Evolutionary conservation across 2,329 filamentous ascomycete genomes (phyloP), one percentile per base, ranked within the genome.

Genomic region (Xylariaceae sp.): DNA sequence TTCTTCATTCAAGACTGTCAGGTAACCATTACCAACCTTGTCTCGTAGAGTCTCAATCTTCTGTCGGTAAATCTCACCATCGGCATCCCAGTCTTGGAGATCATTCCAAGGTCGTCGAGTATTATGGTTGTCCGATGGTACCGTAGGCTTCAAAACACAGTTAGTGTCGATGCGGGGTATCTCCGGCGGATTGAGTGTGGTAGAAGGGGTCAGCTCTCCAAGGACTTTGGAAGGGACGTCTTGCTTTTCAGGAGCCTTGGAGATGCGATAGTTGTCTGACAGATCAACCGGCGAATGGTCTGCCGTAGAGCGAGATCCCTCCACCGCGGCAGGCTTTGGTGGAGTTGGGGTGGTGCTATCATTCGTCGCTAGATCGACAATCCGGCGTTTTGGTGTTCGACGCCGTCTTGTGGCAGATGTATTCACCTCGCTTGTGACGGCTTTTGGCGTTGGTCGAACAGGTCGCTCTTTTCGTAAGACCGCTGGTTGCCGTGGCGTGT

Each of bases 21-120:
- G 77, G 77, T 95, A 98, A 29, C 83, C 86, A 57, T 83, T 88
- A 23, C 91, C 91, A 54, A 95, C 84, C 59, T 92, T 88, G 59
- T 85, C 85, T 50, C 90, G 85, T 43, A 96, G 70, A 3, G 86
- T 83, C 65, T 95, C 90, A 44, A 97, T 85, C 66, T 93, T 93
- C 64, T 87, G 87, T 46, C 86, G 82, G 66, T 95, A 97, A 6
- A 88, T 72, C 59, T 93, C 88, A 43, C 86, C 85, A 47, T 80
- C 79, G 35, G 80, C 70, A 48, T 82, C 81, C 78, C 83, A 88
- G 47, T 85, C 76, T 37, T 74, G 69, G 4, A 69, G 54, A 11
- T 72, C 69, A 21, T 63, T 64, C 70, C 71, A 73, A 20, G 46
- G 33, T 4, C 63, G 52, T 5, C 63, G 56, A 17, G 57, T 54